Evolutionary conservation across 805 yeast species (phyloP), one percentile per base, ranked within the genome.

Genomic region (Saccharomyces jurei): DNA sequence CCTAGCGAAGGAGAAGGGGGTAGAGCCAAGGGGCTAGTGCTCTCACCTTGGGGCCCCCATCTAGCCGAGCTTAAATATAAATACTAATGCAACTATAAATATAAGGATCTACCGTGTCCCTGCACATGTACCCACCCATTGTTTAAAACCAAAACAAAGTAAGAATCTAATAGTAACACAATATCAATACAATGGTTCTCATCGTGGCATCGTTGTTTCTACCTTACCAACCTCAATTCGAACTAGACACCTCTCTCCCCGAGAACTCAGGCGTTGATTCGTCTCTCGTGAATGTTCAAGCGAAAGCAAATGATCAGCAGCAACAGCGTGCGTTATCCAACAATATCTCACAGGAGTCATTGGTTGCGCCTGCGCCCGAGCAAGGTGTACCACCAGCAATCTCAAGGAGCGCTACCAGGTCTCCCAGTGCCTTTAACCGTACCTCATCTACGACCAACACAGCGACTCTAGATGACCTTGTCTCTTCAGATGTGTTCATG

Each of bases 141-240:
- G 13, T 4, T 31, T 31, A 31, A 31, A 21, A 27, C 10, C 26
- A 8, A 48, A 17, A 22, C 17, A 27, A 32, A 22, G 26, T n/a
- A 50, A 36, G 29, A 13, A 50, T 41, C 25, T n/a, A 36, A 36
- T 25, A 50, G 30, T 5, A 25, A 10, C 29, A 14, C 13, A 22
- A 41, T 11, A 48, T n/a, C 26, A 25, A 13, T 25, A 56, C 46
- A 27, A 86, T 86, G 91, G 81, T 89, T 9, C 74, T 85, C 27
- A 80, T 84, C 47, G 80, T 86, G 28, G 90, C 87, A 14, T 83
- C 92, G 14, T 72, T 86, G 81, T 85, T 86, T 61, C 73, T 86
- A 49, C 94, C 94, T 1, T 82, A 82, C 63, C 83, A 89, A 3
- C 89, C 86, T n/a, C 87, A 85, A 58, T 74, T 75, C 60, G 73